phyloP scores from a whole-genome alignment of 108 stramenopile species.

The Nitzschia sp. region DNA sequence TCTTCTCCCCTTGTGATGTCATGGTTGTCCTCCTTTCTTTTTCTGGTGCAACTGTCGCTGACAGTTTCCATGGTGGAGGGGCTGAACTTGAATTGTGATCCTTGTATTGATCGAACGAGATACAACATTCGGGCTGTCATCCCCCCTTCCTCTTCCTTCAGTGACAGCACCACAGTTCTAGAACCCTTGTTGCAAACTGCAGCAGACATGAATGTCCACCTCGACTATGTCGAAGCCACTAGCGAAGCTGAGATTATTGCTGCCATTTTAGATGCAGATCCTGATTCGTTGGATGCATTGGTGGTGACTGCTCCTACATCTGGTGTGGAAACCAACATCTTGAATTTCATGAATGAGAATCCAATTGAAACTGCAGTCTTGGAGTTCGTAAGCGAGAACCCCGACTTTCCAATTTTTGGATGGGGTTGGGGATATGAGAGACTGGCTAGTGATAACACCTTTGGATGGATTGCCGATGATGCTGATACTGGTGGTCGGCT shows the following conservation, averaged over 20 bases:
- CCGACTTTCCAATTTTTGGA: slow-evolving; percentile 24
- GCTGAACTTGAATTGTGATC: slow-evolving; percentile 23
- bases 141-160: slow-evolving; percentile 9
- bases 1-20: too few relatives aligned
- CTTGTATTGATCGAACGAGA: slow-evolving; percentile 25
- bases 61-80: too few relatives aligned
- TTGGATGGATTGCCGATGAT: slow-evolving; percentile 24
- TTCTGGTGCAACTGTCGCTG: too few relatives aligned
- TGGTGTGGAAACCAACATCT: slow-evolving; percentile 18
- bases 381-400: too few relatives aligned
- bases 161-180: slow-evolving; percentile 10
- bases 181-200: slow-evolving; percentile 19
- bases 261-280: neutral
- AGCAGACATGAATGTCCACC: slow-evolving; percentile 11
- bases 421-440: slow-evolving; percentile 27
- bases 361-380: too few relatives aligned
- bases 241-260: slow-evolving; percentile 3
- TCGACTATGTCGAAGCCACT: neutral
- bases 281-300: slow-evolving; percentile 10
- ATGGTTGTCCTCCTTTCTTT: too few relatives aligned
- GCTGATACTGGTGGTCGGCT: slow-evolving; percentile 7
- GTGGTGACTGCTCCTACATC: slow-evolving; percentile 23
- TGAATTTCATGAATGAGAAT: neutral
- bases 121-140: slow-evolving; percentile 15
- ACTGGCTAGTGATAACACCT: neutral